Evolutionary conservation across 108 stramenopile species (phyloP).

Genomic region (Cyclotella kingstonii): DNA sequence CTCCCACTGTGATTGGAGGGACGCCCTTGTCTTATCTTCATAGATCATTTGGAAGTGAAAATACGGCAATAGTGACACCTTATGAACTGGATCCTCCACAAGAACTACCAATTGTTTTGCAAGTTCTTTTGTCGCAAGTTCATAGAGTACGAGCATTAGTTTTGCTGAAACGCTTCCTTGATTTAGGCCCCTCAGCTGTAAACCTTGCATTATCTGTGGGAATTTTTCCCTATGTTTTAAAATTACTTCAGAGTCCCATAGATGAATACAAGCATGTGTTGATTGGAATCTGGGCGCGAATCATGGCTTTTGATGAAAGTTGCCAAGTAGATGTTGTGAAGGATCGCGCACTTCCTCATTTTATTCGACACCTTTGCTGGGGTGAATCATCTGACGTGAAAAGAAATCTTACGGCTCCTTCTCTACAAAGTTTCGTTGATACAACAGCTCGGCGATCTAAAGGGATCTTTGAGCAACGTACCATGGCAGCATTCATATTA

Average conservation of each 20-base stretch:
- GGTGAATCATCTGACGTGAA: conserved; percentile 29
- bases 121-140: conserved; percentile 88
- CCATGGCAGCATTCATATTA: conserved; percentile 87
- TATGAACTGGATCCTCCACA: conserved; percentile 78
- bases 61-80: conserved; percentile 11
- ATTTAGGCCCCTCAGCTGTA: conserved; percentile 93
- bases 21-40: conserved; percentile 41
- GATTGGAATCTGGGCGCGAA: conserved; percentile 93
- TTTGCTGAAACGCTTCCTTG: conserved; percentile 87
- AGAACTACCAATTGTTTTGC: conserved; percentile 96
- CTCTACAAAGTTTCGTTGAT: neutral
- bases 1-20: conserved; percentile 33
- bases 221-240: conserved; percentile 96
- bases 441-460: neutral
- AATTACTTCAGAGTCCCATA: conserved; percentile 86
- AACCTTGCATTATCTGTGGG: conserved; percentile 92
- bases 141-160: conserved; percentile 91
- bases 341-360: conserved; percentile 81
- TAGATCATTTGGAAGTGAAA: conserved; percentile 1
- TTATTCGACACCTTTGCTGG: conserved; percentile 80
- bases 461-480: conserved; percentile 73
- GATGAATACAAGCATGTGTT: conserved; percentile 89
- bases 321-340: conserved; percentile 91
- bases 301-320: conserved; percentile 88
- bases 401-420: conserved; percentile 9